These are phyloP conservation scores for Scedosporium boydii DNA, from an alignment of 2,329 filamentous ascomycete species.

Conservation along the genomic window DNA sequence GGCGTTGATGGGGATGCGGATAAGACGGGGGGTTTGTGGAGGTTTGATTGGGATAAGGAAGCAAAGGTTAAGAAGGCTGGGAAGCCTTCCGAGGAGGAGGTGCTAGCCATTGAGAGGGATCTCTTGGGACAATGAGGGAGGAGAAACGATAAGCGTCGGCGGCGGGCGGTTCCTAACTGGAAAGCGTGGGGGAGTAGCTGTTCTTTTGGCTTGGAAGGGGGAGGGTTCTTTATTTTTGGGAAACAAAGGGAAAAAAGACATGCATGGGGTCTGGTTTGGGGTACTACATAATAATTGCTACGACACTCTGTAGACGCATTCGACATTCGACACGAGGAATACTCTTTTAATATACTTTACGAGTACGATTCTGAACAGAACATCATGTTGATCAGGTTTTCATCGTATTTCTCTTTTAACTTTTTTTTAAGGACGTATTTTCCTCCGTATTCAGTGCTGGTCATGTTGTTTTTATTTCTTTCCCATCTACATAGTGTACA, in stretches of 20 bases:
- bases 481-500: conserved; percentile 2
- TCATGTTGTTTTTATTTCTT: no score
- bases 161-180: no score
- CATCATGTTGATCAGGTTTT: not conserved
- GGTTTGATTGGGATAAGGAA: conserved; percentile 42
- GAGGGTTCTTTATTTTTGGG: not conserved
- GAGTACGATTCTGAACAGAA: not conserved
- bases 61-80: conserved; percentile 22
- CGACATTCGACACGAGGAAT: not conserved
- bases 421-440: not conserved
- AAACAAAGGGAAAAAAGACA: not conserved
- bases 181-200: no score
- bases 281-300: not conserved
- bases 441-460: no score
- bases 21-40: conserved; percentile 52
- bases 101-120: conserved; percentile 35
- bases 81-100: conserved; percentile 23
- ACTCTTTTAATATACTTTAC: not conserved
- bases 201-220: not conserved
- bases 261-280: not conserved
- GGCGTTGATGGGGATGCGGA: conserved; percentile 43
- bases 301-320: not conserved
- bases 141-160: not conserved
- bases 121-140: conserved; percentile 22
- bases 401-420: not conserved